These are phyloP conservation scores for Orbilia quercus DNA, from an alignment of 2,329 filamentous ascomycete species.

Conservation along the genomic window DNA sequence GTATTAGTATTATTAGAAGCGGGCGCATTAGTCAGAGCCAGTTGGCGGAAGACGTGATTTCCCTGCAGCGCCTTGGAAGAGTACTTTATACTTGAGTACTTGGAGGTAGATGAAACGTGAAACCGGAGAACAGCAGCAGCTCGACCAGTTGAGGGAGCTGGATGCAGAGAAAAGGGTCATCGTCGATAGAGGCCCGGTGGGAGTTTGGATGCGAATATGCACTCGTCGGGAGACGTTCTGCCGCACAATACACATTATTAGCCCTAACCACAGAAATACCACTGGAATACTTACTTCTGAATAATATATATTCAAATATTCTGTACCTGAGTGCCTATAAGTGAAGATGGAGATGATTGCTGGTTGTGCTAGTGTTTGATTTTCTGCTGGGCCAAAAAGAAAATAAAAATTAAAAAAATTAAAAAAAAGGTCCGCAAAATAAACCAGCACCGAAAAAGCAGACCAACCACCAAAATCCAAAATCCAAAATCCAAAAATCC, in stretches of 20 bases:
- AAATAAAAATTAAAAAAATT: constrained; percentile 30
- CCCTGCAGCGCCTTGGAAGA: constrained; percentile 32
- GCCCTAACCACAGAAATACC: not conserved
- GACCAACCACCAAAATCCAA: constrained; percentile 36
- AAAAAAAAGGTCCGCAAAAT: constrained; percentile 34
- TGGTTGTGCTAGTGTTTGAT: not conserved
- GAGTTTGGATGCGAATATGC: constrained; percentile 26
- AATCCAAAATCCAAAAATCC: no score
- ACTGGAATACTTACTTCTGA: no score
- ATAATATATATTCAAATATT: no score
- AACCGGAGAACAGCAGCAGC: constrained; percentile 12
- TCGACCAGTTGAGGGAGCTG: constrained; percentile 5
- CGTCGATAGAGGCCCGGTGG: not conserved
- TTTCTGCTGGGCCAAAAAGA: not conserved
- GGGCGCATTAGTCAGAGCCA: constrained; percentile 4
- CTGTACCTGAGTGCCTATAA: no score
- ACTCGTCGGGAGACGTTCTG: not conserved
- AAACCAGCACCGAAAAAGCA: constrained; percentile 24
- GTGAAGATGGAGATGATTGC: no score
- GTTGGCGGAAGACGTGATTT: constrained; percentile 13
- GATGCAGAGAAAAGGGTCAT: constrained; percentile 24
- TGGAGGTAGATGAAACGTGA: constrained; percentile 37
- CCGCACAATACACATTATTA: not conserved
- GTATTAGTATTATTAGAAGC: no score
- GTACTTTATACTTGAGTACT: constrained; percentile 24